A percentile compares a stretch with the other conserved stretches of the same genome.
phyloP scores from a whole-genome alignment of 2,329 filamentous ascomycete genomes.

The Tolypocladium cylindrosporum region DNA sequence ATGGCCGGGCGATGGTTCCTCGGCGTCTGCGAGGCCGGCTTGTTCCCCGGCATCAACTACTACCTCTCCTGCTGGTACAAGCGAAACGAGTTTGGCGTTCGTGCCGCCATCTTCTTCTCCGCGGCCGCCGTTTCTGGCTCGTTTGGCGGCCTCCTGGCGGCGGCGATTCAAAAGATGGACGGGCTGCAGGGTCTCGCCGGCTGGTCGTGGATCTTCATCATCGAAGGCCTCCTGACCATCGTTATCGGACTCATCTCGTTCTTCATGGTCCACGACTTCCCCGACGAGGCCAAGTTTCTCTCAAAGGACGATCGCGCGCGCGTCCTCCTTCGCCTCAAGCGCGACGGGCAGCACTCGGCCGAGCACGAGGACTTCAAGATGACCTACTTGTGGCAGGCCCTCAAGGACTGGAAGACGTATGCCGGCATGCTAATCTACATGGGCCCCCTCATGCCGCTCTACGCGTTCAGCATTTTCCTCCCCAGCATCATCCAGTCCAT shows the following conservation, averaged over 20 bases:
- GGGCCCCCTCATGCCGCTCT: slow-evolving; percentile 62
- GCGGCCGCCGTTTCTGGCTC: slow-evolving; percentile 71
- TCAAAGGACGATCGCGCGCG: slow-evolving; percentile 58
- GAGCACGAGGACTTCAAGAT: slow-evolving; percentile 66
- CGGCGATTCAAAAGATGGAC: slow-evolving; percentile 60
- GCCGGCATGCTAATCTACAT: slow-evolving; percentile 67
- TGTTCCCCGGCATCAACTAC: slow-evolving; percentile 71
- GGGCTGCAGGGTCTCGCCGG: slow-evolving; percentile 46
- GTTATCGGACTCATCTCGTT: slow-evolving; percentile 58
- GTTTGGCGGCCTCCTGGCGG: slow-evolving; percentile 65
- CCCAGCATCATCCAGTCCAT: slow-evolving; percentile 62
- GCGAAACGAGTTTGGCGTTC: slow-evolving; percentile 67
- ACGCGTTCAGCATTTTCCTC: slow-evolving; percentile 68
- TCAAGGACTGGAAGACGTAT: slow-evolving; percentile 82
- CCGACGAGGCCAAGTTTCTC: slow-evolving; percentile 65
- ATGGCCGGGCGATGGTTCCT: slow-evolving; percentile 63
- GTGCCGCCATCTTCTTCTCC: slow-evolving; percentile 75
- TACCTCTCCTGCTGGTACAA: slow-evolving; percentile 81
- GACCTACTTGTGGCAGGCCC: slow-evolving; percentile 58
- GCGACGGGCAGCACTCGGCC: slow-evolving; percentile 65
- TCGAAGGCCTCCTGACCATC: slow-evolving; percentile 62
- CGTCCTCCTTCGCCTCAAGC: slow-evolving; percentile 59
- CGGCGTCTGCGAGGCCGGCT: slow-evolving; percentile 63
- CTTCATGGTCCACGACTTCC: slow-evolving; percentile 78
- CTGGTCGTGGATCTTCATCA: slow-evolving; percentile 59